Evolutionary conservation across 108 stramenopile species (phyloP).

Genomic region (Skeletonema grethae): DNA sequence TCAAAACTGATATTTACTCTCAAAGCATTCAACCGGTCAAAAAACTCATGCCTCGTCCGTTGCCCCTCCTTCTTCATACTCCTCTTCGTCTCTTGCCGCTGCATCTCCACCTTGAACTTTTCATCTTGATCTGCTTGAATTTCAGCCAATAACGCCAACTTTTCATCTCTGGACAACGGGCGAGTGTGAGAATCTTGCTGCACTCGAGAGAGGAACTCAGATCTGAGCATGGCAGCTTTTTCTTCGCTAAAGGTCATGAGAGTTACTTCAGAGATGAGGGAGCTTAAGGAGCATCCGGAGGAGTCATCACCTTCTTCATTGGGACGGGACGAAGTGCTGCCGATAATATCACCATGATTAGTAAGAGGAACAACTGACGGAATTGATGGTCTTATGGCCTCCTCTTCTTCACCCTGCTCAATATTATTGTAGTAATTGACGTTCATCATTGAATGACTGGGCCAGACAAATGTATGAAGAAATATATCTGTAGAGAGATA

Average conservation of each 20-base stretch:
- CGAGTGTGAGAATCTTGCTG: background rate
- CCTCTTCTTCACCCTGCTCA: background rate
- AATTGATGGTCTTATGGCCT: background rate
- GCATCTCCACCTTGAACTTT: constrained; percentile 1
- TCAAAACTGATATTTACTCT: background rate
- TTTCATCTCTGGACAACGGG: background rate
- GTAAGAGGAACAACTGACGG: background rate
- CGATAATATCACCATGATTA: background rate
- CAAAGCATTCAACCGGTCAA: background rate
- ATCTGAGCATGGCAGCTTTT: background rate
- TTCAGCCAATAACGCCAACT: background rate
- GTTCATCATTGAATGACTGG: background rate
- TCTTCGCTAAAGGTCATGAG: background rate
- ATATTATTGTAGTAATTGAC: background rate
- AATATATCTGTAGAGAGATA: too few species aligned
- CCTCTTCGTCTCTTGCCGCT: background rate
- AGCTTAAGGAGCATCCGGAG: background rate
- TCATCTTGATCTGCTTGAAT: constrained; percentile 2
- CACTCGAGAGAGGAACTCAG: background rate
- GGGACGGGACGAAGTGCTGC: background rate
- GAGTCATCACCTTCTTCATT: background rate
- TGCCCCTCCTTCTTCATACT: background rate
- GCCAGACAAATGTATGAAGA: too few species aligned
- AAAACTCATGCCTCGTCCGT: background rate
- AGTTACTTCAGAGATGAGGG: background rate